phyloP scores from a whole-genome alignment of 2,329 filamentous ascomycete species.

The Metarhizium brunneum region DNA sequence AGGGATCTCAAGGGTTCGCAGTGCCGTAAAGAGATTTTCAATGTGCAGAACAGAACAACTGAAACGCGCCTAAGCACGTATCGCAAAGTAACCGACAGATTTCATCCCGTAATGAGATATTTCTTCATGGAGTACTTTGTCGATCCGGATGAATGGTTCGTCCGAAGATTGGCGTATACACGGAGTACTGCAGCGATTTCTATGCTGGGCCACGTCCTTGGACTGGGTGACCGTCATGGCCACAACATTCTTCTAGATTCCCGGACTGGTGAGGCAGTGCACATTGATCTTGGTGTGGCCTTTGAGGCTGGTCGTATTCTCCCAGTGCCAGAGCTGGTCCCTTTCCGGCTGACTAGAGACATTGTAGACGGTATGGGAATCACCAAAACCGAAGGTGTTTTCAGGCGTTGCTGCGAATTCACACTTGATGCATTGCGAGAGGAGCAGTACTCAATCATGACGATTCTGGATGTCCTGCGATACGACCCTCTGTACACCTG shows the following conservation, averaged over 20 bases:
- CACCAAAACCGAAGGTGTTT: slow-evolving; percentile 90
- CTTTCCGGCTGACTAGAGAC: slow-evolving; percentile 88
- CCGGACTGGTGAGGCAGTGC: slow-evolving; percentile 84
- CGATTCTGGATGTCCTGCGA: slow-evolving; percentile 91
- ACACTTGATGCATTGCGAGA: slow-evolving; percentile 91
- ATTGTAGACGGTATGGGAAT: slow-evolving; percentile 96
- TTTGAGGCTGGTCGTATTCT: slow-evolving; percentile 96
- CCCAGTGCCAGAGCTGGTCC: slow-evolving; percentile 89
- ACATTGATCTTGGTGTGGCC: slow-evolving; percentile 93
- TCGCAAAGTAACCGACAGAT: slow-evolving; percentile 67
- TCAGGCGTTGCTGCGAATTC: slow-evolving; percentile 96
- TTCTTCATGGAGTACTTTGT: slow-evolving; percentile 95
- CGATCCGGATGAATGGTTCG: slow-evolving; percentile 95
- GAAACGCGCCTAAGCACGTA: slow-evolving; percentile 68
- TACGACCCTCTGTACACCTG: slow-evolving; percentile 96
- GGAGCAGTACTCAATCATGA: slow-evolving; percentile 97
- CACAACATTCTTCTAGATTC: slow-evolving; percentile 94
- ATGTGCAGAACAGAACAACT: slow-evolving; percentile 59
- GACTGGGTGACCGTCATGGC: slow-evolving; percentile 86
- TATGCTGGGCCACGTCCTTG: slow-evolving; percentile 86
- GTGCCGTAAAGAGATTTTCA: slow-evolving; percentile 72
- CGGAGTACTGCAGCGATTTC: slow-evolving; percentile 90
- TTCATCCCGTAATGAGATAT: slow-evolving; percentile 89
- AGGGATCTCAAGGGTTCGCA: slow-evolving; percentile 67
- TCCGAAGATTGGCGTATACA: slow-evolving; percentile 80